Evolutionary conservation across 495 filamentous ascomycete species (phyloP).

Genomic region (Astrothelium subdiscretum): DNA sequence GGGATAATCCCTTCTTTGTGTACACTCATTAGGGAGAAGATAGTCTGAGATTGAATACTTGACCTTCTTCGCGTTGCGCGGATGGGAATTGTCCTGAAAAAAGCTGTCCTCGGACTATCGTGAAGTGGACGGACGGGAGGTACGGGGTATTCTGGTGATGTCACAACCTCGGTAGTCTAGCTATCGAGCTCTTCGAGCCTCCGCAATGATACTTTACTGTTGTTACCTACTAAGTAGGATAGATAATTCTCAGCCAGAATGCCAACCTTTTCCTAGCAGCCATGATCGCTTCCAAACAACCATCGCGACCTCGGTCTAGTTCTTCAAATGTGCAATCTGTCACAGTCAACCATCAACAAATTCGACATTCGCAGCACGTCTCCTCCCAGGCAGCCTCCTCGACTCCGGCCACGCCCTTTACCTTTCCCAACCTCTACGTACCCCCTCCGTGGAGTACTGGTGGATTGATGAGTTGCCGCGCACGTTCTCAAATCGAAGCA

Average conservation of each 20-base stretch:
- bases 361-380: not conserved
- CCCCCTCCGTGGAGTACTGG: not conserved
- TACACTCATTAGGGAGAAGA: slow-evolving; percentile 14
- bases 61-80: not conserved
- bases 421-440: not conserved
- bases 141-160: too few species aligned
- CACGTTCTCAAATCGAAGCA: not conserved
- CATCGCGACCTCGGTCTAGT: not conserved
- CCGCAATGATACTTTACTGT: too few species aligned
- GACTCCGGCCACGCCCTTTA: not conserved
- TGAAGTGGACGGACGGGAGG: not conserved
- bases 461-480: not conserved
- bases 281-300: not conserved
- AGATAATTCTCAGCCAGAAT: too few species aligned
- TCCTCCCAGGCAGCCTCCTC: not conserved
- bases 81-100: not conserved
- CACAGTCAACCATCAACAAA: not conserved
- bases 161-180: slow-evolving; percentile 1
- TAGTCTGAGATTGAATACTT: not conserved
- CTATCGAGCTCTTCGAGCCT: too few species aligned
- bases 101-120: too few species aligned
- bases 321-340: not conserved
- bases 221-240: too few species aligned
- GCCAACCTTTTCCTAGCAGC: not conserved
- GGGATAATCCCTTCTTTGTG: slow-evolving; percentile 29